Percentiles rank a stretch among this genome's conserved stretches.
Evolutionary conservation across 495 filamentous ascomycete species (phyloP).

Genomic region (Xylaria venustula): DNA sequence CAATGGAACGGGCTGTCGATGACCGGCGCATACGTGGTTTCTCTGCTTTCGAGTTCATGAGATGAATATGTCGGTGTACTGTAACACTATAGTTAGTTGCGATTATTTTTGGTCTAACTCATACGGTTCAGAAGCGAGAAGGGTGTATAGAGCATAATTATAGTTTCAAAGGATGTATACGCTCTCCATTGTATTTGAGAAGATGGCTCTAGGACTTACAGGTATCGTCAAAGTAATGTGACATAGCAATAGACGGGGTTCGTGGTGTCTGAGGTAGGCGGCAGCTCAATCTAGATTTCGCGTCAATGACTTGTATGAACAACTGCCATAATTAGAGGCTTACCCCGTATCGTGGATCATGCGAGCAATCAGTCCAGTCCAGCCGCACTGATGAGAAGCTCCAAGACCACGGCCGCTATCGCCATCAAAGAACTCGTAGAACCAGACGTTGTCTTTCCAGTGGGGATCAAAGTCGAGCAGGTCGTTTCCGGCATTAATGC

Average conservation of each 20-base stretch:
- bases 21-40: slow-evolving; percentile 68
- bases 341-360: slow-evolving; percentile 97
- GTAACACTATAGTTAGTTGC: background rate
- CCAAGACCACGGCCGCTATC: slow-evolving; percentile 87
- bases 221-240: slow-evolving; percentile 94
- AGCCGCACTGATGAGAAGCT: slow-evolving; percentile 92
- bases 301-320: slow-evolving; percentile 18
- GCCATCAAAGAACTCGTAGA: slow-evolving; percentile 96
- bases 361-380: slow-evolving; percentile 95
- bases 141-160: background rate
- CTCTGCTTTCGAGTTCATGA: slow-evolving; percentile 33
- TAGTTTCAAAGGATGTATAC: background rate
- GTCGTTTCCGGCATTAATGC: slow-evolving; percentile 79
- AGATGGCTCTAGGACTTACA: slow-evolving; percentile 22
- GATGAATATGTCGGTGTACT: slow-evolving; percentile 51
- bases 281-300: slow-evolving; percentile 70
- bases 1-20: slow-evolving; percentile 82
- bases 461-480: slow-evolving; percentile 84
- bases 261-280: slow-evolving; percentile 91
- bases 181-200: no score
- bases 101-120: background rate
- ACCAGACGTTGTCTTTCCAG: slow-evolving; percentile 93
- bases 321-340: slow-evolving; percentile 23
- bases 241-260: slow-evolving; percentile 75
- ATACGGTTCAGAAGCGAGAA: no score